Evolutionary conservation across 2,329 filamentous ascomycete genomes (phyloP).

Genomic region (Hymenoscyphus infarciens): DNA sequence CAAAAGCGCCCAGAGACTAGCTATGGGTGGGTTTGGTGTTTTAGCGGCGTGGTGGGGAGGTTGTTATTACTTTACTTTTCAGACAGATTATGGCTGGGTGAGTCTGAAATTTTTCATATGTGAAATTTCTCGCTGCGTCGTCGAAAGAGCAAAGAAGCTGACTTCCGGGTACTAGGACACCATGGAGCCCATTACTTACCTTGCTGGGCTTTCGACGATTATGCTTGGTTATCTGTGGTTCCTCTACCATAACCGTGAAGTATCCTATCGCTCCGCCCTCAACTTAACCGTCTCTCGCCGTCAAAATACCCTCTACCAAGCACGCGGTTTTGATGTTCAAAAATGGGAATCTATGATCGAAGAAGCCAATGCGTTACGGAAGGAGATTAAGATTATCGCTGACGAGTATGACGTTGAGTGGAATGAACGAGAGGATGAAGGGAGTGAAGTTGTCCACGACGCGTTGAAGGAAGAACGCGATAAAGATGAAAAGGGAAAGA

Average conservation of each 20-base stretch:
- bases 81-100: conserved; percentile 74
- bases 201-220: conserved; percentile 79
- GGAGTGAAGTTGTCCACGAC: conserved; percentile 60
- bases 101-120: neutral
- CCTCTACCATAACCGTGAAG: conserved; percentile 84
- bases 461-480: conserved; percentile 51
- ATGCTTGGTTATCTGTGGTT: conserved; percentile 95
- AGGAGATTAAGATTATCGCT: conserved; percentile 76
- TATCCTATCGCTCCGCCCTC: conserved; percentile 81
- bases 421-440: conserved; percentile 73
- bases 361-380: conserved; percentile 72
- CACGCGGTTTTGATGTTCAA: conserved; percentile 69
- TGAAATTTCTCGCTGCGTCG: too few relatives aligned
- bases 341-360: conserved; percentile 77
- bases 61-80: conserved; percentile 70
- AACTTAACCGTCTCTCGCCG: conserved; percentile 80
- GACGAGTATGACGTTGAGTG: conserved; percentile 88
- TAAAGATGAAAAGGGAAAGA: conserved; percentile 35
- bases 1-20: conserved; percentile 71
- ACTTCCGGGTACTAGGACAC: neutral
- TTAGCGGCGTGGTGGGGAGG: conserved; percentile 66
- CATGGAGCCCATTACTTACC: conserved; percentile 87
- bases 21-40: conserved; percentile 72
- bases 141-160: neutral
- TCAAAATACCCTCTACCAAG: conserved; percentile 72